Conservation (phyloP, 2,329 filamentous ascomycete species). For the Sordariomycetes sp. region DNA sequence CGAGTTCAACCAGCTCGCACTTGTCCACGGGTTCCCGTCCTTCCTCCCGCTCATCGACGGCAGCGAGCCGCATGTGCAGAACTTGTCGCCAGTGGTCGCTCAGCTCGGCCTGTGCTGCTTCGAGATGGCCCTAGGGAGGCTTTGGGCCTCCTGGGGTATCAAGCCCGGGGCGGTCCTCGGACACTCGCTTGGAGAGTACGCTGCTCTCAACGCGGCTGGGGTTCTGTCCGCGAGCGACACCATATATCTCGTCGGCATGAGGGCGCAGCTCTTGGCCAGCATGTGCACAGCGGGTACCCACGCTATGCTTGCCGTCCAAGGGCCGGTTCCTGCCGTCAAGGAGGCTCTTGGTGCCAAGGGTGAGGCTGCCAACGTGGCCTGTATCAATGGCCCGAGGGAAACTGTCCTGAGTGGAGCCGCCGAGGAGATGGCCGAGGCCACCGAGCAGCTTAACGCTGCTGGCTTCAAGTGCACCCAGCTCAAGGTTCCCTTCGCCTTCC, state of each 20-base stretch:
- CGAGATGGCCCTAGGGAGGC: slow-evolving; percentile 41
- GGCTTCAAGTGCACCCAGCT: slow-evolving; percentile 30
- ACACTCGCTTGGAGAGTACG: slow-evolving; percentile 61
- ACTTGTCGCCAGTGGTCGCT: slow-evolving; percentile 33
- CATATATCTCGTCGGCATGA: slow-evolving; percentile 56
- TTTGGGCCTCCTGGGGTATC: slow-evolving; percentile 45
- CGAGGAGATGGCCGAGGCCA: slow-evolving; percentile 27
- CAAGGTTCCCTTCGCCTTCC: slow-evolving; percentile 38
- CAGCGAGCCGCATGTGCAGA: slow-evolving; percentile 25
- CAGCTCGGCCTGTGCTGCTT: slow-evolving; percentile 41
- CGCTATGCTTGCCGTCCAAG: slow-evolving; percentile 37
- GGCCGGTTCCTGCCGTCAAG: slow-evolving; percentile 34
- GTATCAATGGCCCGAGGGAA: slow-evolving; percentile 63
- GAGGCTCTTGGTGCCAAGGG: slow-evolving; percentile 31
- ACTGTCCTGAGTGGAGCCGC: slow-evolving; percentile 50
- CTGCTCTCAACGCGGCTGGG: slow-evolving; percentile 56
- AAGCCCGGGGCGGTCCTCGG: slow-evolving; percentile 40
- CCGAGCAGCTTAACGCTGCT: slow-evolving; percentile 16
- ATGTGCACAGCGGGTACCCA: slow-evolving; percentile 55
- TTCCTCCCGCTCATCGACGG: slow-evolving; percentile 34
- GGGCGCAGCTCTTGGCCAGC: slow-evolving; percentile 51
- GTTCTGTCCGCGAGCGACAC: slow-evolving; percentile 59
- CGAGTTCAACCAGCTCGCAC: slow-evolving; percentile 39
- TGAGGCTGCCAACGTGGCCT: slow-evolving; percentile 40
- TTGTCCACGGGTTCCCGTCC: slow-evolving; percentile 38